A percentile compares a stretch with the other conserved stretches of the same genome.
phyloP scores from a whole-genome alignment of 495 filamentous ascomycete genomes.

The Aspergillus steynii region DNA sequence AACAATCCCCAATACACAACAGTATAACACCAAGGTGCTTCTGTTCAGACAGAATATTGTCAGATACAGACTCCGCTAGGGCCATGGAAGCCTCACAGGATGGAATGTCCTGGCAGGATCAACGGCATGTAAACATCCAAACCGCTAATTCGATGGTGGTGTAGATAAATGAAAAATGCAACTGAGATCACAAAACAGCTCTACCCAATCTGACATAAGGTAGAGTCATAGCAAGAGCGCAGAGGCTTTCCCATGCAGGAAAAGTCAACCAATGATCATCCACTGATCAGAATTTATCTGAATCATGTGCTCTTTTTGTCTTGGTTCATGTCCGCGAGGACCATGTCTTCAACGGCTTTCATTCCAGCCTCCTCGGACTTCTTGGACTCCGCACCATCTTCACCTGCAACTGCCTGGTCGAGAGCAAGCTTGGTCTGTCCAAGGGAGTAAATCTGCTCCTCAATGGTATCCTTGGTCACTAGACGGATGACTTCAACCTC shows the following conservation, averaged over 20 bases:
- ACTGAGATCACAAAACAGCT: background rate
- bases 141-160: background rate
- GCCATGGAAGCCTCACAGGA: background rate
- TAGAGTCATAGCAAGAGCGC: background rate
- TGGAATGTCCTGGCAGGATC: background rate
- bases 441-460: slow-evolving; percentile 87
- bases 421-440: slow-evolving; percentile 92
- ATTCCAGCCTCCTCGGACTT: slow-evolving; percentile 58
- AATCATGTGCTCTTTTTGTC: slow-evolving; percentile 11
- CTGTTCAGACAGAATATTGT: slow-evolving; percentile 11
- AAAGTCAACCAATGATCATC: too few species aligned
- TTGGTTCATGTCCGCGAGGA: slow-evolving; percentile 37
- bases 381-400: slow-evolving; percentile 48
- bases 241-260: too few species aligned
- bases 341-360: slow-evolving; percentile 66
- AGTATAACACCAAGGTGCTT: background rate
- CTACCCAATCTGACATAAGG: background rate
- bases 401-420: slow-evolving; percentile 78
- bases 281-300: too few species aligned
- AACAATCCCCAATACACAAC: background rate
- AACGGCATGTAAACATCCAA: background rate
- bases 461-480: slow-evolving; percentile 80
- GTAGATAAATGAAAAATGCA: background rate
- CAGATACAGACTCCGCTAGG: background rate
- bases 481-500: slow-evolving; percentile 86